A percentile compares a stretch with the other conserved stretches of the same genome.
These are phyloP conservation scores for Fusarium virguliforme DNA, from an alignment of 2,329 filamentous ascomycete genomes.

Conservation along the genomic window DNA sequence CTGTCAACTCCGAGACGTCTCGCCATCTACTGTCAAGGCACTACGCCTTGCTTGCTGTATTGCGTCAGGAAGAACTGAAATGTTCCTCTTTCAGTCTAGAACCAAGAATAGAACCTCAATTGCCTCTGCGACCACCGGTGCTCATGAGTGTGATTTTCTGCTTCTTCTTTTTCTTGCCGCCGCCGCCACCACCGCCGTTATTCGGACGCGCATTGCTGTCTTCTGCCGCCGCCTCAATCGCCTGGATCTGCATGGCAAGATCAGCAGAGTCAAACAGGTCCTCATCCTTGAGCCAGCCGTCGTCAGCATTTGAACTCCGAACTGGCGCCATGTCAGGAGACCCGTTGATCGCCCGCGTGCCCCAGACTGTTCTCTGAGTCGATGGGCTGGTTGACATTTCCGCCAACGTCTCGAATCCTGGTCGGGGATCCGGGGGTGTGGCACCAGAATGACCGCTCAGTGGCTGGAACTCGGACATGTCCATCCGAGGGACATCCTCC, in stretches of 20 bases:
- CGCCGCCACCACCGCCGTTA: slow-evolving; percentile 43
- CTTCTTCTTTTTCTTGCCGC: slow-evolving; percentile 76
- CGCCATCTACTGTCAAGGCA: slow-evolving; percentile 14
- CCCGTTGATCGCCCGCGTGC: slow-evolving; percentile 79
- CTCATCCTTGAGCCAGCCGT: slow-evolving; percentile 91
- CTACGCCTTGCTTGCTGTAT: slow-evolving; percentile 15
- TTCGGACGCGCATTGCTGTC: slow-evolving; percentile 39
- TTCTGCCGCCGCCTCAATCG: slow-evolving; percentile 61
- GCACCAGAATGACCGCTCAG: slow-evolving; percentile 67
- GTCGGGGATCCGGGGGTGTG: slow-evolving; percentile 71
- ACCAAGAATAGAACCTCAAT: slow-evolving; percentile 46
- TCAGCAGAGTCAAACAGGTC: slow-evolving; percentile 78
- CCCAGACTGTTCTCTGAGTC: slow-evolving; percentile 88
- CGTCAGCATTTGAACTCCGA: slow-evolving; percentile 64
- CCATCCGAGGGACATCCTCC: slow-evolving; percentile 59
- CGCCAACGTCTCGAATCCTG: slow-evolving; percentile 78
- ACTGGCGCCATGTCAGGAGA: slow-evolving; percentile 69
- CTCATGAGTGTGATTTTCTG: slow-evolving; percentile 83
- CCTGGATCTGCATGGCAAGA: slow-evolving; percentile 72
- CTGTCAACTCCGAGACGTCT: slow-evolving; percentile 16
- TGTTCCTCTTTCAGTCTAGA: slow-evolving; percentile 12
- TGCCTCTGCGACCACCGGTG: slow-evolving; percentile 70
- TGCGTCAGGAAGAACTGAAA: slow-evolving; percentile 9
- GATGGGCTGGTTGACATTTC: slow-evolving; percentile 87
- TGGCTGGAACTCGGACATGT: slow-evolving; percentile 77